Base-by-base conservation (phyloP, 2,329 filamentous ascomycete species). In the Colletotrichum endophyticum region DNA sequence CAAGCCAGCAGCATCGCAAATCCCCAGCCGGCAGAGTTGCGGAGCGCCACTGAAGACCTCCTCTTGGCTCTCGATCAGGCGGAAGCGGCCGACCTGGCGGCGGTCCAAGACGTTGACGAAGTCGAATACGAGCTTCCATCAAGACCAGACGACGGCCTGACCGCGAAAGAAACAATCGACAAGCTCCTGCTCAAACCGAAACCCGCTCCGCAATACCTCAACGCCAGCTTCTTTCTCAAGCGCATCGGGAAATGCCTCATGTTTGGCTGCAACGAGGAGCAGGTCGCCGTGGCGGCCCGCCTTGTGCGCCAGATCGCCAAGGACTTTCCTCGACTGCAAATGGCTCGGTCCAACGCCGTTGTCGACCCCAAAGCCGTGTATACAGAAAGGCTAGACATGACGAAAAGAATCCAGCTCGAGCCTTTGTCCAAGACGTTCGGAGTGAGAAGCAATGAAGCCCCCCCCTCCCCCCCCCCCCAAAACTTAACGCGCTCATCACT, bases 201-300 rank as follows among this genome's bases (percentile, higher is more conserved):
- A n/a, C 64, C 36, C 25, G 39, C 22, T 1, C 57, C 57, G 27
- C 15, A 22, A 19, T 49, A 63, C 57, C 25, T 19, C 6, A 19
- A 30, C 27, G 56, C 56, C 36, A 15, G 8, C 15, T n/a, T 22
- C 19, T 36, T 36, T 3, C 32, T 76, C 32, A 6, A 15, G 6
- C 78, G 78, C 49, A 67, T 79, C 49, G 78, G 78, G 30, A 73
- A 64, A 34, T 79, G 78, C 61, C 76, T 79, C 39, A 27, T 64
- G 56, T 79, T 79, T 69, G 78, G 78, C 68, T 79, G 78, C 77
- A 36, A 61, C 32, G 56, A 68, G 5, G 28, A 27, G 22, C 76
- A 79, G 28, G 78, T 74, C 16, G 44, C 36, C n/a, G 34, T 39
- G 25, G 78, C 78, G 15, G 72, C 73, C 19, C 61, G 36, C 11